A percentile compares a stretch with the other conserved stretches of the same genome.
These are phyloP conservation scores for Hymenoscyphus repandus DNA, from an alignment of 2,329 filamentous ascomycete species.

Conservation along the genomic window DNA sequence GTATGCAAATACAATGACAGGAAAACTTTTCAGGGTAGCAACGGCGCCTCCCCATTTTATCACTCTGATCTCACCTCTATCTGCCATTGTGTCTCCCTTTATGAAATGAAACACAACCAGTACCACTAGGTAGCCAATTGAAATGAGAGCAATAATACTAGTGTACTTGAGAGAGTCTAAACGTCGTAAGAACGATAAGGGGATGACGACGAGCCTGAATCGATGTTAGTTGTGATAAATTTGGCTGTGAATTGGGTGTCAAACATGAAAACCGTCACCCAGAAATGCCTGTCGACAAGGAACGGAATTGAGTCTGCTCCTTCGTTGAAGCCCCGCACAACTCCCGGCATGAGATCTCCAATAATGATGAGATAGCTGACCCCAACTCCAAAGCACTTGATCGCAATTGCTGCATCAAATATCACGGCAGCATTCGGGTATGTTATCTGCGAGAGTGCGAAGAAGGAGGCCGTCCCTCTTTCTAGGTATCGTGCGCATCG, in stretches of 20 bases:
- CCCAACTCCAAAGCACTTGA: slow-evolving; percentile 97
- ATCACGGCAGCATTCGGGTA: slow-evolving; percentile 94
- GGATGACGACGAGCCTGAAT: slow-evolving; percentile 78
- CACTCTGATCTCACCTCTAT: slow-evolving; percentile 69
- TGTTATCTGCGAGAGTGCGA: slow-evolving; percentile 92
- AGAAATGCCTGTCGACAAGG: slow-evolving; percentile 86
- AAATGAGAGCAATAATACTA: slow-evolving; percentile 82
- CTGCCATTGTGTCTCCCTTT: slow-evolving; percentile 66
- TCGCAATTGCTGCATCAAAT: slow-evolving; percentile 91
- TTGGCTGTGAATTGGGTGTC: slow-evolving; percentile 23
- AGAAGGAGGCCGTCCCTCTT: slow-evolving; percentile 83
- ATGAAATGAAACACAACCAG: slow-evolving; percentile 90
- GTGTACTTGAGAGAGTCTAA: slow-evolving; percentile 97
- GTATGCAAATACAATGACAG: slow-evolving; percentile 98
- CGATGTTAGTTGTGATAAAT: slow-evolving; percentile 11
- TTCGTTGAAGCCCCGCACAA: slow-evolving; percentile 73
- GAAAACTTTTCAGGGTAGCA: slow-evolving; percentile 76
- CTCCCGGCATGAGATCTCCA: slow-evolving; percentile 94
- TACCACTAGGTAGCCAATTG: slow-evolving; percentile 90
- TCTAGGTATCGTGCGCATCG: slow-evolving; percentile 92
- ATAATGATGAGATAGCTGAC: slow-evolving; percentile 99
- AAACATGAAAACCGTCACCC: slow-evolving; percentile 95
- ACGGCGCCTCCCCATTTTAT: slow-evolving; percentile 76
- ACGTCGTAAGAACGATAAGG: slow-evolving; percentile 82
- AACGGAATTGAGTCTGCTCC: slow-evolving; percentile 61